Conservation (phyloP, 2,329 filamentous ascomycete genomes). For the Periglandula ipomoeae region DNA sequence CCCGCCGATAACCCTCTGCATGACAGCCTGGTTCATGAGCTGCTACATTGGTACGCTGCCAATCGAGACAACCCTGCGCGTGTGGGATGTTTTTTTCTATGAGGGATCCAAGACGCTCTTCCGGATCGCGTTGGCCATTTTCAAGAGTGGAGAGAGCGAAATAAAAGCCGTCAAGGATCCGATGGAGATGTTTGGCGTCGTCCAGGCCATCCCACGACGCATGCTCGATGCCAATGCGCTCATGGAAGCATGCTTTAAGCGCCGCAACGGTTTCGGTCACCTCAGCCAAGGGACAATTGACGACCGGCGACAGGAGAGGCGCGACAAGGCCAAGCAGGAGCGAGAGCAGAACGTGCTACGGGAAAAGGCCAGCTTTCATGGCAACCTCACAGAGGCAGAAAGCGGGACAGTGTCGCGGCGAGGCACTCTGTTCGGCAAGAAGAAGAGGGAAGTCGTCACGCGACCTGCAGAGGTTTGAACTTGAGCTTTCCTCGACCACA, state of each 20-base stretch:
- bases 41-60: slow-evolving; percentile 89
- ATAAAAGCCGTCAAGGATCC: slow-evolving; percentile 74
- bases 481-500: not conserved
- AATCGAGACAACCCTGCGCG: slow-evolving; percentile 81
- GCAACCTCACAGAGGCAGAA: slow-evolving; percentile 22
- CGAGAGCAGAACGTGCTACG: slow-evolving; percentile 17
- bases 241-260: slow-evolving; percentile 74
- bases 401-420: slow-evolving; percentile 26
- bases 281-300: slow-evolving; percentile 78
- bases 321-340: slow-evolving; percentile 42
- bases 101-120: slow-evolving; percentile 92
- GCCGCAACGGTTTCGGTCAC: slow-evolving; percentile 71
- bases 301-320: slow-evolving; percentile 59
- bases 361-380: slow-evolving; percentile 18
- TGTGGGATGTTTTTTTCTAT: slow-evolving; percentile 95
- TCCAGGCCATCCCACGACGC: slow-evolving; percentile 75
- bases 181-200: slow-evolving; percentile 93
- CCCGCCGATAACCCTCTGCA: slow-evolving; percentile 83
- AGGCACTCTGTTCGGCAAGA: slow-evolving; percentile 36
- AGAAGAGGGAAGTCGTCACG: slow-evolving; percentile 23
- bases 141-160: slow-evolving; percentile 76
- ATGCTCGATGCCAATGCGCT: slow-evolving; percentile 75
- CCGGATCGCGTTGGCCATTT: slow-evolving; percentile 80
- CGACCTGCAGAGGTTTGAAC: slow-evolving; percentile 10
- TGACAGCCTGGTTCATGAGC: slow-evolving; percentile 97